Conservation (phyloP, 2,329 filamentous ascomycete genomes). For the Penicillium nordicum region DNA sequence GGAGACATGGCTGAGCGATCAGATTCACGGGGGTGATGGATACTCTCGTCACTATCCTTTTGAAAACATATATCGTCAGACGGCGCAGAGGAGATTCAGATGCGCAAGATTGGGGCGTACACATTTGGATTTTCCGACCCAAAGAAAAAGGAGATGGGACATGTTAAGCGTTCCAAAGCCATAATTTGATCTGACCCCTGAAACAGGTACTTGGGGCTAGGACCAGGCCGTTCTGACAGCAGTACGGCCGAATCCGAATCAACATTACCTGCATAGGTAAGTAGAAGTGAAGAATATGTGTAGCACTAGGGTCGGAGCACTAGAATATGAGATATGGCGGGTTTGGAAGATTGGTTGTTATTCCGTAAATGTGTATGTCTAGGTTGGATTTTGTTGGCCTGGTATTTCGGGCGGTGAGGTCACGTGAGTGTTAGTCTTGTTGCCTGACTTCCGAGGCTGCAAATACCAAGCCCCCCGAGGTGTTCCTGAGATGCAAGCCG, state of each 20-base stretch:
- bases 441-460: too few species aligned
- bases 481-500: too few species aligned
- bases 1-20: neutral
- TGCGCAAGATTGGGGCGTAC: conserved; percentile 61
- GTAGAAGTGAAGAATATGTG: too few species aligned
- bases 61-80: conserved; percentile 66
- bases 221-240: neutral
- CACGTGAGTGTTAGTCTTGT: too few species aligned
- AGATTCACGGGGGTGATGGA: conserved; percentile 56
- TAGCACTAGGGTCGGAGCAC: neutral
- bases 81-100: conserved; percentile 64
- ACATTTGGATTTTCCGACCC: conserved; percentile 49
- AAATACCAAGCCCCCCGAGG: too few species aligned
- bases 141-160: conserved; percentile 11
- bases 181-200: conserved; percentile 10
- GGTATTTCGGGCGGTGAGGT: too few species aligned
- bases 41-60: conserved; percentile 59
- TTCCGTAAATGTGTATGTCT: too few species aligned
- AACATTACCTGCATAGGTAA: neutral
- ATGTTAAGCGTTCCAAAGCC: conserved; percentile 1
- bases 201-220: neutral
- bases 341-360: neutral
- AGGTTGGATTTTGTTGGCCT: too few species aligned
- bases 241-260: neutral
- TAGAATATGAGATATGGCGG: neutral